Evolutionary conservation across 2,329 filamentous ascomycete genomes (phyloP).

Genomic region (Penicillium hesseltinei): DNA sequence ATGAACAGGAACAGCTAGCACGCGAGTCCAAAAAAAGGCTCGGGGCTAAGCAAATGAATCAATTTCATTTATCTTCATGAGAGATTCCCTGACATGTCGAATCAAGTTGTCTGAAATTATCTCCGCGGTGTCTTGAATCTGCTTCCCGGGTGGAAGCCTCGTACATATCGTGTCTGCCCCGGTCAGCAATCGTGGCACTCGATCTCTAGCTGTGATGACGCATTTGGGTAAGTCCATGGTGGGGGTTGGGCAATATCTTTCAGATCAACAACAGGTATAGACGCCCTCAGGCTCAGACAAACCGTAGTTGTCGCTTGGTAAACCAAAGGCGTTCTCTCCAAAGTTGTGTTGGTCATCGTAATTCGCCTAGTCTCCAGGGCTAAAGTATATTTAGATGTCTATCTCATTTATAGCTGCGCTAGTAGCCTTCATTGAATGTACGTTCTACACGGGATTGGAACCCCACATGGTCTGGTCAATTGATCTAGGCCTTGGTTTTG

Average conservation of each 20-base stretch:
- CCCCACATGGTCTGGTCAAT: background rate
- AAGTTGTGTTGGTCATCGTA: background rate
- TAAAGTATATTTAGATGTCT: background rate
- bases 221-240: background rate
- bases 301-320: background rate
- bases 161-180: background rate
- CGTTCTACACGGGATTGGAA: background rate
- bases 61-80: slow-evolving; percentile 33
- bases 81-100: slow-evolving; percentile 19
- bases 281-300: background rate
- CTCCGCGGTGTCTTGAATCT: background rate
- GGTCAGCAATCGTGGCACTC: background rate
- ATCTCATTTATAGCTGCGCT: background rate
- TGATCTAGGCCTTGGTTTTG: background rate
- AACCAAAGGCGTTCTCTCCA: background rate
- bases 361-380: background rate
- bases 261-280: background rate
- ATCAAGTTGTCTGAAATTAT: slow-evolving; percentile 13
- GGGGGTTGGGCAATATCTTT: background rate
- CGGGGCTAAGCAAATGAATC: slow-evolving; percentile 37
- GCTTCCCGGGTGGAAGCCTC: background rate
- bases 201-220: background rate
- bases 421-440: background rate
- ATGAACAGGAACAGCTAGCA: slow-evolving; percentile 37
- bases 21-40: slow-evolving; percentile 25